Conservation (phyloP, 2,329 filamentous ascomycete species). For the Dactylella cylindrospora region DNA sequence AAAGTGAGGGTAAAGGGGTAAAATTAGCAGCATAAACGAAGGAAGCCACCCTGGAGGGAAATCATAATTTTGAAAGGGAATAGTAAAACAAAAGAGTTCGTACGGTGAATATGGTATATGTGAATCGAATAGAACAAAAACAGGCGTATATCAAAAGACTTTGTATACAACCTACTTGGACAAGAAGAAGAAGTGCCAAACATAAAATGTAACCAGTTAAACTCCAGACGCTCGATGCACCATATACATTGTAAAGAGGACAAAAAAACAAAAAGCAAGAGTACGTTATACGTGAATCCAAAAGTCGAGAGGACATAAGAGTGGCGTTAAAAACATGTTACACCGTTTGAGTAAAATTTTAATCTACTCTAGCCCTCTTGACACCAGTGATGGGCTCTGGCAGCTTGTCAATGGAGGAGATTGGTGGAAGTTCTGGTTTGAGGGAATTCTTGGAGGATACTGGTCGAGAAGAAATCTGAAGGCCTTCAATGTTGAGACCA, state of each 20-base stretch:
- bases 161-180: constrained; percentile 25
- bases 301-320: constrained; percentile 15
- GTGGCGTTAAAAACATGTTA: constrained; percentile 9
- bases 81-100: constrained; percentile 7
- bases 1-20: background rate
- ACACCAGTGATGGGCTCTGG: constrained; percentile 25
- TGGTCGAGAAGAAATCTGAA: constrained; percentile 37
- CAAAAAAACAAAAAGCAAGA: background rate
- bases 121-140: too few relatives aligned
- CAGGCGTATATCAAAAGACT: constrained; percentile 40
- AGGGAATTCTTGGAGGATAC: constrained; percentile 27
- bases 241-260: constrained; percentile 10
- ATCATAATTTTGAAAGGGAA: constrained; percentile 8
- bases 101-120: constrained; percentile 43
- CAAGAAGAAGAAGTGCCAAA: constrained; percentile 6
- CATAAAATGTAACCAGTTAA: constrained; percentile 15
- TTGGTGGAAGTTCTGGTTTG: constrained; percentile 38
- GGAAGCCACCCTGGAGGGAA: constrained; percentile 26
- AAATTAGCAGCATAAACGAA: constrained; percentile 11
- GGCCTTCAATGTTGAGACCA: constrained; percentile 59
- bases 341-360: background rate
- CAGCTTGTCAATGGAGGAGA: constrained; percentile 34
- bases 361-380: constrained; percentile 41
- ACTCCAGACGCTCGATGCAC: constrained; percentile 45
- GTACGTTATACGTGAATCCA: background rate